Conservation (phyloP, 352 stramenopile species). For the Plasmopara halstedii region DNA sequence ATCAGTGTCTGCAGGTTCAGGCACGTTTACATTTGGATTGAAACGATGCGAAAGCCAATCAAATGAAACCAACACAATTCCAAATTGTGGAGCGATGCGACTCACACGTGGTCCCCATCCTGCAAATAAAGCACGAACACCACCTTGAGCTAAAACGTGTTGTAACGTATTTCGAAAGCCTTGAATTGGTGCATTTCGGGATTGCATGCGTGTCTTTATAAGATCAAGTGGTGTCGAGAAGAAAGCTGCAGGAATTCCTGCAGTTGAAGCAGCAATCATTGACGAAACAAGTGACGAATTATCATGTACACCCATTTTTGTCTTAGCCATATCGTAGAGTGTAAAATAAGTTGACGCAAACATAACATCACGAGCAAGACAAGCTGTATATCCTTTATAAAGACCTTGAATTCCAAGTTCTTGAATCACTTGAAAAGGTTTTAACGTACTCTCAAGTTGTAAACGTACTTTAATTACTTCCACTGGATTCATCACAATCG, state of each 20-base stretch:
- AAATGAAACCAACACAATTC: conserved; percentile 74
- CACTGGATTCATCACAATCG: conserved; percentile 77
- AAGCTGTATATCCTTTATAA: conserved; percentile 70
- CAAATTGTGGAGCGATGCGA: conserved; percentile 74
- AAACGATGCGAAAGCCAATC: conserved; percentile 73
- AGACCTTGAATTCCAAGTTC: conserved; percentile 56
- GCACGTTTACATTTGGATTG: conserved; percentile 10
- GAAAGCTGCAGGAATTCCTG: conserved; percentile 67
- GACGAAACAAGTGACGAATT: conserved; percentile 61
- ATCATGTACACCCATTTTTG: conserved; percentile 51
- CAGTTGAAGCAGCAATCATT: conserved; percentile 60
- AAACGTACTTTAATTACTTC: conserved; percentile 82
- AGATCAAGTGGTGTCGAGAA: conserved; percentile 70
- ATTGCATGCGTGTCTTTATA: conserved; percentile 79
- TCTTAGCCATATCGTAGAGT: conserved; percentile 69
- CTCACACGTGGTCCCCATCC: conserved; percentile 64
- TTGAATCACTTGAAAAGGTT: conserved; percentile 39
- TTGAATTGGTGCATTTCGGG: conserved; percentile 31
- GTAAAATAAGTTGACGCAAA: conserved; percentile 78
- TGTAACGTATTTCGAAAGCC: conserved; percentile 46
- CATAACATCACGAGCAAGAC: conserved; percentile 58
- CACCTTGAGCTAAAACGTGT: conserved; percentile 45
- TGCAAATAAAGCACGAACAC: conserved; percentile 45
- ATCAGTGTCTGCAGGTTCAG: conserved; percentile 21
- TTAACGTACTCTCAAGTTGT: conserved; percentile 72